Evolutionary conservation across 2,329 filamentous ascomycete genomes (phyloP), one percentile per base, ranked within the genome.

Genomic region (Graphilbum sp.): DNA sequence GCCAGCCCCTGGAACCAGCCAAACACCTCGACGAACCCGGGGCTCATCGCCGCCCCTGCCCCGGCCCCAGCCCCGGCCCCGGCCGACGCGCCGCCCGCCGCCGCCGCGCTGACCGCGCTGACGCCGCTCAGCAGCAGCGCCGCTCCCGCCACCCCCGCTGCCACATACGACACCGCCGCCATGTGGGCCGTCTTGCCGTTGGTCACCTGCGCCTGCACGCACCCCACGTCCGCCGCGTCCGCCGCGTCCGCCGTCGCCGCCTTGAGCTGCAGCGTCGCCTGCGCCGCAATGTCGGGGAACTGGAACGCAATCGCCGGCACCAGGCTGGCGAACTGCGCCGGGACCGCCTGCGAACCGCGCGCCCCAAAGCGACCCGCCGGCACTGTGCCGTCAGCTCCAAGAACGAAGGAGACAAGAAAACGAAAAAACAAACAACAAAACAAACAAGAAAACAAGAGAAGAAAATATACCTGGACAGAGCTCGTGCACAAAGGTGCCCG

Each of bases 1-100:
- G 90, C 86, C 67, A 96, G 81, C 36, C 80, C 79, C 59, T 96
- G 87, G 57, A 96, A 94, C 73, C 83, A 92, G 44, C 79, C 76
- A 47, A 94, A 70, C 35, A 92, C 76, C 52, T 95, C 84, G 33
- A 68, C 69, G 54, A 96, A 95, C 38, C 79, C 83, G 20, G 90
- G 90, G 49, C 84, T 90, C 31, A 78, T 64, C 11, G 79, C 68
- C 2, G 74, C 66, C 12, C 67, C 65, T 13, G 77, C 80, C 16
- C 63, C 65, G 3, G 29, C 38, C 23, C 29, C 33, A 17, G 10
- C 20, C 4, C 31, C 41, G 2, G 36, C 44, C 7, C 30, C 35
- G 19, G 68, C 66, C 16, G 76, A 57, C 9, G 67, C 72, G 29
- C 73, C 66, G 36, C 71, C 35, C 20, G 68, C 66, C 16, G 76